Evolutionary conservation across 257 asterid genomes (phyloP).

Genomic region (Nicotiana attenuata): DNA sequence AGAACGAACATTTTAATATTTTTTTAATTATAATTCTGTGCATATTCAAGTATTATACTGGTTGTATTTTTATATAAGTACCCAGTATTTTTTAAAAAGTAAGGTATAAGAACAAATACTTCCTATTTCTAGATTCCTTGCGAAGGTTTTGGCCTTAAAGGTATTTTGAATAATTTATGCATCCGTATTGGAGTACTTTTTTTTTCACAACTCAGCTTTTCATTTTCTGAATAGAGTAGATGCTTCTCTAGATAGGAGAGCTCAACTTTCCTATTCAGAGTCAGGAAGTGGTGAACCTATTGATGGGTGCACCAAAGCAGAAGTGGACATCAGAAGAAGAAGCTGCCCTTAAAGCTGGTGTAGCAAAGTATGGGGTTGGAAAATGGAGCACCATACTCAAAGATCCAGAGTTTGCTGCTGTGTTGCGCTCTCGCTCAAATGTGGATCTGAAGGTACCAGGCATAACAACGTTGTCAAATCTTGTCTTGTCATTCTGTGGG

Average conservation of each 20-base stretch:
- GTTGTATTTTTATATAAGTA: background rate
- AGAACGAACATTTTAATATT: background rate
- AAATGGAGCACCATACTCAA: constrained; percentile 98
- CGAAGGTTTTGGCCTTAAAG: background rate
- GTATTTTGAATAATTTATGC: background rate
- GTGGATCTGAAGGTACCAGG: constrained; percentile 87
- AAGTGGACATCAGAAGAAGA: constrained; percentile 98
- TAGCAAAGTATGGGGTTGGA: constrained; percentile 75
- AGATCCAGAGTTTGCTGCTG: constrained; percentile 70
- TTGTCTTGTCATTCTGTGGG: constrained; percentile 9
- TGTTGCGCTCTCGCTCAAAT: constrained; percentile 81
- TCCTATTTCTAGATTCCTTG: background rate
- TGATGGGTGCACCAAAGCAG: constrained; percentile 98
- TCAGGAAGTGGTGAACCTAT: constrained; percentile 7
- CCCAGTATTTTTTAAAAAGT: background rate
- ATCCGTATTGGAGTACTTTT: background rate
- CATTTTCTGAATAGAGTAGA: background rate
- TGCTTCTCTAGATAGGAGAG: background rate
- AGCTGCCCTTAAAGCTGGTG: constrained; percentile 98
- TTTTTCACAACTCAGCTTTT: background rate
- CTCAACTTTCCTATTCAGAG: background rate
- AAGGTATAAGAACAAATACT: background rate
- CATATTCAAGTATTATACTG: background rate
- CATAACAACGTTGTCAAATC: constrained; percentile 2
- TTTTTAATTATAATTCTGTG: background rate